phyloP scores from a whole-genome alignment of 23 red algal genomes.

The Gracilaria domingensis region DNA sequence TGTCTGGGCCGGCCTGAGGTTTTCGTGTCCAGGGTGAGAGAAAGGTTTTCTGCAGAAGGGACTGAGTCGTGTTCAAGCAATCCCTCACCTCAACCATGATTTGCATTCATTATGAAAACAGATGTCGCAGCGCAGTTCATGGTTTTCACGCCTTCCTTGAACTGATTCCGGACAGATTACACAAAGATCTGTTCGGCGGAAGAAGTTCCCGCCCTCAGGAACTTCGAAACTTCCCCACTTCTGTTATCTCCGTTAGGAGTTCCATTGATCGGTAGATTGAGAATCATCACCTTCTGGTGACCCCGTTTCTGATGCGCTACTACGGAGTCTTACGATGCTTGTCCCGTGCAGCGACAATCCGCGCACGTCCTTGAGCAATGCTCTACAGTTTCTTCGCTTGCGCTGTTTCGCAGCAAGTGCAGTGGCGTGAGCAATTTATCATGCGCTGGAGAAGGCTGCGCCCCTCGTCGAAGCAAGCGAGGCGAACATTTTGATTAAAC shows the following conservation, averaged over 20 bases:
- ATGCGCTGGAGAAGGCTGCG: slow-evolving; percentile 34
- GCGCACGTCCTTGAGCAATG: slow-evolving; percentile 42
- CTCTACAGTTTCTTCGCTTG: slow-evolving; percentile 66
- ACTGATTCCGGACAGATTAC: slow-evolving; percentile 55
- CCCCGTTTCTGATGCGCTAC: slow-evolving; percentile 37
- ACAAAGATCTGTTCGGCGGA: slow-evolving; percentile 1
- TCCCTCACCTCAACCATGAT: slow-evolving; percentile 53
- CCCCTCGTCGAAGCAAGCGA: slow-evolving; percentile 55
- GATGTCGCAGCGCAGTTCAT: slow-evolving; percentile 37
- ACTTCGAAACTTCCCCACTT: not conserved
- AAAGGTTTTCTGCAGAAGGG: slow-evolving; percentile 49
- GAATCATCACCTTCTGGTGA: slow-evolving; percentile 55
- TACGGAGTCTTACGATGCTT: slow-evolving; percentile 43
- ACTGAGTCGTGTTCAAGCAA: slow-evolving; percentile 53
- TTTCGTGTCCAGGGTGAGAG: slow-evolving; percentile 34
- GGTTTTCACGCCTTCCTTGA: slow-evolving; percentile 34
- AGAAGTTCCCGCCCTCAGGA: not conserved
- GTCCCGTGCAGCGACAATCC: slow-evolving; percentile 41
- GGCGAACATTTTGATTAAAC: slow-evolving; percentile 62
- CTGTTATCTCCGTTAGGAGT: slow-evolving; percentile 38
- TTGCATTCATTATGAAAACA: slow-evolving; percentile 54
- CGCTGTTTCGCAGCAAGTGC: slow-evolving; percentile 51
- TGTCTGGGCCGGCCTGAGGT: too few relatives aligned
- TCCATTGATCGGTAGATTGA: slow-evolving; percentile 45
- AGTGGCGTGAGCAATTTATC: slow-evolving; percentile 42